Evolutionary conservation across 345 rosid species (phyloP), one percentile per base, ranked within the genome.

Genomic region (Cardiospermum halicacabum): DNA sequence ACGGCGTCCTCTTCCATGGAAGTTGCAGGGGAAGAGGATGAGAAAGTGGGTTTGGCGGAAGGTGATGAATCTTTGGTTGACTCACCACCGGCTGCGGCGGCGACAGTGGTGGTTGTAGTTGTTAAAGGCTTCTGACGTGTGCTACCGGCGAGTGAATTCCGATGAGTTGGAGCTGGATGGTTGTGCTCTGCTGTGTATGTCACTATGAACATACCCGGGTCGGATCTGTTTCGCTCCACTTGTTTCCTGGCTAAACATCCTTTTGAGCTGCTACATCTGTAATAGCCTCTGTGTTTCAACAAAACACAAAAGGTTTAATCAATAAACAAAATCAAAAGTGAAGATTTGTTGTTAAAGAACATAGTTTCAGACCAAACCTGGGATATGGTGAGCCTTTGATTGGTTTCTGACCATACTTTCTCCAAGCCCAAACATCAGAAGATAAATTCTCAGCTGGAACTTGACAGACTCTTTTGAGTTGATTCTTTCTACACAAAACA

Each of bases 371-470:
- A 4, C 25, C 40, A 32, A 58, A 85, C 99, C 96, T 94, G 40
- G 99, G 96, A 78, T 87, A 89, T 27, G 99, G 99, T 24, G 97
- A 95, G 54, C 97, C 97, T 77, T 94, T 94, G 79, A 94, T 94
- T 77, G 99, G 99, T 77, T 94, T 94, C 53, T 94, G 99, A 45
- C 99, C 99, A 68, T 95, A 95, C 80, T 95, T 95, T 28, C 97
- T 82, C 97, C 99, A 94, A 28, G 99, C 96, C 99, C 99, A 94
- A 51, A 89, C 84, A 66, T 91, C 99, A 24, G 96, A 83, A 77
- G 92, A 84, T 18, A 94, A 79, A 58, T 82, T 81, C 48, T 89
- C 99, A 22, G 90, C 96, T 54, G 96, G 93, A 24, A 94, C 97
- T 55, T 94, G 93, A 67, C 96, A 87, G 47, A 91, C 88, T 79